Percentiles rank a stretch among this genome's conserved stretches.
Conservation (phyloP, 2,329 filamentous ascomycete species). For the Plenodomus lindquistii region DNA sequence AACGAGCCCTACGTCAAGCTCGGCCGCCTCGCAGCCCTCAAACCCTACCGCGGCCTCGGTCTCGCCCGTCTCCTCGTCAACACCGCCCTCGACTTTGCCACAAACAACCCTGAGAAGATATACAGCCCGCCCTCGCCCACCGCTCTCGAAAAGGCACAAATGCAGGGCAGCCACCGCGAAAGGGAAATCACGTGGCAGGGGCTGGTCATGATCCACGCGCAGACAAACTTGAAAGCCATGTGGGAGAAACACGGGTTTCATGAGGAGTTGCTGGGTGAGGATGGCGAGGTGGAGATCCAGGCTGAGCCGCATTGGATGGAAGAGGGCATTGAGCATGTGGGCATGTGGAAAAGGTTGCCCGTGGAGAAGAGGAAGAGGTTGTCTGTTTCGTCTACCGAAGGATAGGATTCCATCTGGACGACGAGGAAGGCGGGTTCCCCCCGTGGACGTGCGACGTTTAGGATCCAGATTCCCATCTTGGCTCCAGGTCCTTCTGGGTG, state of each 20-base stretch:
- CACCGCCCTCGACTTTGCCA: slow-evolving; percentile 69
- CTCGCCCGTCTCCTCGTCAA: slow-evolving; percentile 70
- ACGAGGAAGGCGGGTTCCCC: background rate
- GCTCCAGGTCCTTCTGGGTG: no score
- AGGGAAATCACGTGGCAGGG: slow-evolving; percentile 66
- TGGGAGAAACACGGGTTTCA: slow-evolving; percentile 77
- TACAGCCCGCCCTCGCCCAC: slow-evolving; percentile 45
- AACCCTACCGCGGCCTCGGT: slow-evolving; percentile 66
- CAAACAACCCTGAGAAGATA: slow-evolving; percentile 57
- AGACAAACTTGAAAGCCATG: slow-evolving; percentile 64
- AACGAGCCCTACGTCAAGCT: slow-evolving; percentile 81
- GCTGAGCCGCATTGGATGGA: slow-evolving; percentile 67
- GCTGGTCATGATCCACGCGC: slow-evolving; percentile 78
- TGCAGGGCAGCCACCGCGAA: slow-evolving; percentile 49
- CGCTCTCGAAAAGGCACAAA: slow-evolving; percentile 47
- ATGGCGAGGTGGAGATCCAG: slow-evolving; percentile 33
- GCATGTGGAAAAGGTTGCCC: slow-evolving; percentile 69
- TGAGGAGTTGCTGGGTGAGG: slow-evolving; percentile 70
- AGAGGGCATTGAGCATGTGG: slow-evolving; percentile 82
- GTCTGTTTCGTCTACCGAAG: slow-evolving; percentile 12
- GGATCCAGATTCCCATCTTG: no score
- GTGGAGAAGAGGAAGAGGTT: slow-evolving; percentile 16
- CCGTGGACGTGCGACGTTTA: no score
- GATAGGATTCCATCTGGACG: background rate
- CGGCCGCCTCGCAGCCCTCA: slow-evolving; percentile 73